Evolutionary conservation across 768 basidiomycete genomes (phyloP).

Genomic region (Saitozyma sp.): DNA sequence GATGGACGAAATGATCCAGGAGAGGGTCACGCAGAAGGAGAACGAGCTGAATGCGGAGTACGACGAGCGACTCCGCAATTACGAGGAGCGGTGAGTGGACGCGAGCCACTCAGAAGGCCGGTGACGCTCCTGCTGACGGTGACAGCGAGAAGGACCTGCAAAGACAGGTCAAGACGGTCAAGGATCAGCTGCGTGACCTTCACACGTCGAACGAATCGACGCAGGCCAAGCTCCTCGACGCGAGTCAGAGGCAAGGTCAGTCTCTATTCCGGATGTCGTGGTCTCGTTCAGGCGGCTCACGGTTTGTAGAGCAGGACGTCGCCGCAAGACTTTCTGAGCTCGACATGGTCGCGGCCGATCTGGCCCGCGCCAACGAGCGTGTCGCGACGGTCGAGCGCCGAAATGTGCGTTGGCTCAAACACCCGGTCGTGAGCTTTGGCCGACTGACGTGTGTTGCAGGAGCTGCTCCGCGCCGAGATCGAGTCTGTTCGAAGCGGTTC

Average conservation of each 20-base stretch:
- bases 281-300: not conserved
- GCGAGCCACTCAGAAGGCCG: conserved; percentile 29
- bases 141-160: conserved; percentile 86
- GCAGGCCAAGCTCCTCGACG: conserved; percentile 88
- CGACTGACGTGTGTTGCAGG: conserved; percentile 56
- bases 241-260: conserved; percentile 83
- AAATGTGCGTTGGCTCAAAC: conserved; percentile 62
- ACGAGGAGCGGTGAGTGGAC: conserved; percentile 75
- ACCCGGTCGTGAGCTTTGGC: conserved; percentile 7
- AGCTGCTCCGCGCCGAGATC: conserved; percentile 92
- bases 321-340: conserved; percentile 85
- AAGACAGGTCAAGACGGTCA: conserved; percentile 83
- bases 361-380: conserved; percentile 91
- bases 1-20: conserved; percentile 94
- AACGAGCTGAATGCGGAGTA: conserved; percentile 96
- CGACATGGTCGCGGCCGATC: conserved; percentile 90
- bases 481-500: conserved; percentile 78
- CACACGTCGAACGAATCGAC: conserved; percentile 87
- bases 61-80: conserved; percentile 92
- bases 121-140: not conserved
- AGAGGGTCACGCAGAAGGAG: conserved; percentile 87
- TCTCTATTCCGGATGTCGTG: not conserved
- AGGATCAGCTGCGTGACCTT: conserved; percentile 84
- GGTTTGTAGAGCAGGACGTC: conserved; percentile 76
- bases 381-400: conserved; percentile 89